Evolutionary conservation across 1,139 yeast genomes (phyloP).

Genomic region (Saccharomycopsis hybrid): DNA sequence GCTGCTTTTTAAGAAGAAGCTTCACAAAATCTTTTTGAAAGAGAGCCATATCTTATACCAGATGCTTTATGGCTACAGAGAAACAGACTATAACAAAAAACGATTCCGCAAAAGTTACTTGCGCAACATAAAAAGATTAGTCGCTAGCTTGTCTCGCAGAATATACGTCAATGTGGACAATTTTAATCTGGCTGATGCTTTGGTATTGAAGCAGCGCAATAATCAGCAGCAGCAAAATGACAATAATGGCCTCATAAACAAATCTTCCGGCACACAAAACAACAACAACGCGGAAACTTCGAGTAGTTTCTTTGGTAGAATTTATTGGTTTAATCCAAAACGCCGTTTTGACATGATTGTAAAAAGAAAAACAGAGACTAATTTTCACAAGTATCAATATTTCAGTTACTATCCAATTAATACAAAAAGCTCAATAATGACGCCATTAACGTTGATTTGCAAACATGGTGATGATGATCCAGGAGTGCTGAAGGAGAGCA

Average conservation of each 20-base stretch:
- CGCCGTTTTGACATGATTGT: slow-evolving; percentile 10
- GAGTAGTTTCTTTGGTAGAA: slow-evolving; percentile 11
- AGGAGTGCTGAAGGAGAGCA: slow-evolving; percentile 41
- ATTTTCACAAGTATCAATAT: slow-evolving; percentile 1
- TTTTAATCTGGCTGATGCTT: slow-evolving; percentile 5
- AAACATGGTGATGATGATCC: slow-evolving; percentile 39
- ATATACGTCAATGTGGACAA: slow-evolving; percentile 3
- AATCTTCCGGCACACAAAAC: neutral
- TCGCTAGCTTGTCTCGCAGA: slow-evolving; percentile 4
- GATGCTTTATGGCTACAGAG: slow-evolving; percentile 13
- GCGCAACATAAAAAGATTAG: slow-evolving; percentile 11
- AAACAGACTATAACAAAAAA: slow-evolving; percentile 13
- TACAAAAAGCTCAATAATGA: neutral
- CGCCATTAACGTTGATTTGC: slow-evolving; percentile 32
- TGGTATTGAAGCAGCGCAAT: slow-evolving; percentile 4
- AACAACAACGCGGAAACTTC: neutral
- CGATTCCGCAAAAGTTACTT: slow-evolving; percentile 15
- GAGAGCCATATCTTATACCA: slow-evolving; percentile 16
- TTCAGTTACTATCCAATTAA: slow-evolving; percentile 4
- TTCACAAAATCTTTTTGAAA: slow-evolving; percentile 11
- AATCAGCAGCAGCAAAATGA: neutral
- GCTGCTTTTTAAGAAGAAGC: slow-evolving; percentile 7
- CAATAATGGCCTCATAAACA: neutral
- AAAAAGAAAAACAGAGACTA: slow-evolving; percentile 2
- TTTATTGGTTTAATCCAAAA: slow-evolving; percentile 19